Evolutionary conservation across 352 stramenopile species (phyloP), one percentile per base, ranked within the genome.

Genomic region (Phytophthora macrochlamydospora): DNA sequence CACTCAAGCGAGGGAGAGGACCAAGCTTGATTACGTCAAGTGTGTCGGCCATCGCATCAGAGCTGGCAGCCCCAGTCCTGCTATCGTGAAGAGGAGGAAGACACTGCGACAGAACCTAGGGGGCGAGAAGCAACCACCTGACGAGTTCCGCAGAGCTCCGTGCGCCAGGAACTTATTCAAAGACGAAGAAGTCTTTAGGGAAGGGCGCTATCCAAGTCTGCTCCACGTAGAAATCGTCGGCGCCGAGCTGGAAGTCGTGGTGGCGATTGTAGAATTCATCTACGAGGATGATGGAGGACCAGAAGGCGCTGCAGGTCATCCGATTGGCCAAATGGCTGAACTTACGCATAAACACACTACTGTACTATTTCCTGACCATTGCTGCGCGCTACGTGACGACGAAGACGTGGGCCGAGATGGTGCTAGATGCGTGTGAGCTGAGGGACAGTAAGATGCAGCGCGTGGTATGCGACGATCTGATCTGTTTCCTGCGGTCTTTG

Each of bases 181-280:
- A 33, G 52, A 74, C 8, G 59, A 51, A 14, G 61, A 66, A 9
- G 35, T 2, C 8, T 24, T 18, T 12, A 57, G 62, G 18, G 35
- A 57, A 2, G 35, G 59, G 18, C 8, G 18, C 1, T n/a, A 37
- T 2, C 29, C 51, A 48, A 55, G 64, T 8, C 55, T 76, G 1
- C 54, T 85, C 55, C 75, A 86, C 29, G 73, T 91, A 5, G 64
- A 86, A 59, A 65, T 90, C 24, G 33, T 75, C 13, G 64, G 62
- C 4, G 65, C 77, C 1, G 73, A 65, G 24, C 50, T 82, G n/a
- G 73, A 60, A 35, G 79, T 75, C 1, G 45, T 87, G 1, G 85
- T 83, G 18, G 72, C 70, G 2, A 44, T 72, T 1, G 58, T 93
- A 11, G 84, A 93, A 59, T 93, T 83, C 49, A 60, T 89, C 28